phyloP scores from a whole-genome alignment of 2,329 filamentous ascomycete species.

The Pezicula carpinea region DNA sequence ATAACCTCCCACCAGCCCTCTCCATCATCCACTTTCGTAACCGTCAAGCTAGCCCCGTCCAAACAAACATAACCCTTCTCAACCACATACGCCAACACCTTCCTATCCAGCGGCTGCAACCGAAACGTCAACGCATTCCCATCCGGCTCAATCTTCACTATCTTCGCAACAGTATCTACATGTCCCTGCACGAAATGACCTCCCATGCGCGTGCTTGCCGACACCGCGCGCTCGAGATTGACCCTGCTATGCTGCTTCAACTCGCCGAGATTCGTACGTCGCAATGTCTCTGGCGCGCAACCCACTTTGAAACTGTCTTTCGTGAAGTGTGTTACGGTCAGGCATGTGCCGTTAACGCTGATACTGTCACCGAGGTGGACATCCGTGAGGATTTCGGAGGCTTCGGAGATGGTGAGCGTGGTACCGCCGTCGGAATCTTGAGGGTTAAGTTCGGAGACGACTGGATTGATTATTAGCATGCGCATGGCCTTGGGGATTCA shows the following conservation, averaged over 20 bases:
- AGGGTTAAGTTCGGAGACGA: conserved; percentile 74
- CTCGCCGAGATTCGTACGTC: conserved; percentile 86
- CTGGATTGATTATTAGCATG: conserved; percentile 40
- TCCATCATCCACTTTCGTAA: conserved; percentile 78
- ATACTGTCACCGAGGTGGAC: conserved; percentile 90
- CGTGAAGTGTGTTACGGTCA: conserved; percentile 78
- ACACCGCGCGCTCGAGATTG: conserved; percentile 92
- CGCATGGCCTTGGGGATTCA: conserved; percentile 4
- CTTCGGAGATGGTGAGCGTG: conserved; percentile 77
- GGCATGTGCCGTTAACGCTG: conserved; percentile 89
- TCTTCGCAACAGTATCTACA: conserved; percentile 82
- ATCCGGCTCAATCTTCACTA: conserved; percentile 69
- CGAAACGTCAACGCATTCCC: conserved; percentile 88
- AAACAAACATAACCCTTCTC: conserved; percentile 95
- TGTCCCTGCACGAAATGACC: conserved; percentile 98
- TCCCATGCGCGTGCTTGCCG: conserved; percentile 89
- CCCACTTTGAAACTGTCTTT: conserved; percentile 75
- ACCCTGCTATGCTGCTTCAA: conserved; percentile 64
- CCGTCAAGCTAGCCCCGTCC: conserved; percentile 89
- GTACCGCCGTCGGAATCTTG: conserved; percentile 84
- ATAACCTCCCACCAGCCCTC: conserved; percentile 91
- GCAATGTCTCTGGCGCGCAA: conserved; percentile 90
- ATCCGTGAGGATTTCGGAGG: conserved; percentile 70
- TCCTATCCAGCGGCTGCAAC: conserved; percentile 64
- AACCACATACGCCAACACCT: conserved; percentile 80